phyloP scores from a whole-genome alignment of 805 yeast genomes.

The Priceomyces medius region DNA sequence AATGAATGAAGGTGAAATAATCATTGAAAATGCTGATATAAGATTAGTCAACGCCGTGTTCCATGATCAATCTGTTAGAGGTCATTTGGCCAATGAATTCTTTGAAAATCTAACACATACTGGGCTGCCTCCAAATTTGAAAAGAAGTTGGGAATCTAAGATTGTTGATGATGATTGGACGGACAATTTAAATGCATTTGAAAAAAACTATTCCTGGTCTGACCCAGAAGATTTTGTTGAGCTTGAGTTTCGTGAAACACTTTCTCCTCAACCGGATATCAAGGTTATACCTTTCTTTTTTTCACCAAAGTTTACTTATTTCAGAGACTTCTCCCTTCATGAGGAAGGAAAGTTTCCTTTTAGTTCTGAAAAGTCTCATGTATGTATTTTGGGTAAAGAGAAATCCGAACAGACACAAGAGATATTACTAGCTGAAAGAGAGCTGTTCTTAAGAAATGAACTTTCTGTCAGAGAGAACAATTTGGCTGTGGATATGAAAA shows the following conservation, averaged over 20 bases:
- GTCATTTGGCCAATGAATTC: constrained; percentile 21
- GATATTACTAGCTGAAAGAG: constrained; percentile 32
- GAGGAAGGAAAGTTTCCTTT: constrained; percentile 53
- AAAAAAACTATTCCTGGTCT: constrained; percentile 54
- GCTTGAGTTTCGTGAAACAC: constrained; percentile 49
- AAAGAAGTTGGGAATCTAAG: background rate
- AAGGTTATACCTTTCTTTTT: constrained; percentile 46
- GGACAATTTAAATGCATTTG: constrained; percentile 23
- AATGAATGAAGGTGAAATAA: constrained; percentile 68
- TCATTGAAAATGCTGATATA: constrained; percentile 65
- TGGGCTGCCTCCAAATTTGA: constrained; percentile 1
- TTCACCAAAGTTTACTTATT: constrained; percentile 61
- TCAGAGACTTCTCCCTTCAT: constrained; percentile 50
- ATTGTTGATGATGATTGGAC: constrained; percentile 20
- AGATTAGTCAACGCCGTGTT: constrained; percentile 65
- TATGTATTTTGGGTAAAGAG: constrained; percentile 55
- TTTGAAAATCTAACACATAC: constrained; percentile 6
- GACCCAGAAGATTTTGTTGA: constrained; percentile 78
- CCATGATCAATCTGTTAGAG: constrained; percentile 48
- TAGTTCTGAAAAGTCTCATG: constrained; percentile 62
- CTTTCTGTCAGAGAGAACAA: constrained; percentile 27
- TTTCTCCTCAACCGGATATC: constrained; percentile 42
- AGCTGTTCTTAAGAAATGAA: constrained; percentile 20
- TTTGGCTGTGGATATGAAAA: constrained; percentile 18
- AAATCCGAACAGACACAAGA: constrained; percentile 59